Evolutionary conservation across 345 rosid genomes (phyloP).

Genomic region (Eucalyptus polyanthemos): DNA sequence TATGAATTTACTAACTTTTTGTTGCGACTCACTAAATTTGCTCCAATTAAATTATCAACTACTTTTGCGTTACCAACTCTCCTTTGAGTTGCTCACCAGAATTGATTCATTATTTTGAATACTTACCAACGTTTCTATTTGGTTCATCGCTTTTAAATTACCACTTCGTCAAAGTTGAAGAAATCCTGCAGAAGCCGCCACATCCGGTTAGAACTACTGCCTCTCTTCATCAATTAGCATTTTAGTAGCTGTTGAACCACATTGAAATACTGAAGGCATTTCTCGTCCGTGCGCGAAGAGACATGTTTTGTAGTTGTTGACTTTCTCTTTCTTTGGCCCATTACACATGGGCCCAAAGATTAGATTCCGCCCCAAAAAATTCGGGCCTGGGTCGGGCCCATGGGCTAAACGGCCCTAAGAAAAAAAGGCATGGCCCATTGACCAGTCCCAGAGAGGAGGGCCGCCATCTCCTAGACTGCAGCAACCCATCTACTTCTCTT

Average conservation of each 20-base stretch:
- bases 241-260: neutral
- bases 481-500: neutral
- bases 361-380: neutral
- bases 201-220: neutral
- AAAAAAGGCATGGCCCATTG: neutral
- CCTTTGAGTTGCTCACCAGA: neutral
- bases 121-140: neutral
- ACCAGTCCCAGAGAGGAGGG: neutral
- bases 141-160: neutral
- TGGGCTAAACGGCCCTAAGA: neutral
- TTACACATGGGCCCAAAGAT: too few relatives aligned
- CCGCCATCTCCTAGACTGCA: neutral
- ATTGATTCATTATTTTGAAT: neutral
- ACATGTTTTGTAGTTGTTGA: too few relatives aligned
- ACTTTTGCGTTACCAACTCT: neutral
- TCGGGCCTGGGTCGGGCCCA: neutral
- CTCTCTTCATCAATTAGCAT: neutral
- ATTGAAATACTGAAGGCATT: neutral
- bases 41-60: neutral
- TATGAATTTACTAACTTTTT: neutral
- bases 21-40: neutral
- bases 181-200: neutral
- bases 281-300: neutral
- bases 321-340: too few relatives aligned
- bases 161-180: neutral